Base-by-base conservation (phyloP, 768 basidiomycete species). In the Asterophora parasitica region DNA sequence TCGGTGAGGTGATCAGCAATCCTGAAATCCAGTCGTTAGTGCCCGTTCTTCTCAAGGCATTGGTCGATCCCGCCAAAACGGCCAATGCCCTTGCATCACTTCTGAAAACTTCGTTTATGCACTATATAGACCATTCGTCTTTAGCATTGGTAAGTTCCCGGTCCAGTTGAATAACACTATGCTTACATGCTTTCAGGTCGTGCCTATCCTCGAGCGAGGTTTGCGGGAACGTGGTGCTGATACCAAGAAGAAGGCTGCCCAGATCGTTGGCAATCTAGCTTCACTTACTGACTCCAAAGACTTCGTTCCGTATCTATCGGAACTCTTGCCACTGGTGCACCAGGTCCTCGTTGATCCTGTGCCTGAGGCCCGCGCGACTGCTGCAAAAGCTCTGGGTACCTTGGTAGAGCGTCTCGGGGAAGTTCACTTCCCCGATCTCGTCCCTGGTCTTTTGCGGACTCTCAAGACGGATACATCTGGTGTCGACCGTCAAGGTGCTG, bases 321-420 rank as follows among this genome's bases (percentile, higher is more conserved):
- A 83, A 31, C 78, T 98, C 15, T 70, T 98, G 32, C 96, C 96
- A 0, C 74, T 96, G 65, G 88, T 99, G 0, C 93, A 96, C 58
- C 69, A 82, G 15, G 95, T 98, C 12, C 79, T 99, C 7, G 85
- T 94, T 34, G 96, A 99, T 57, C 96, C 96, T 20, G 96, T 98
- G 1, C 96, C 96, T 2, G 96, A 98, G 66, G 95, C 96, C 4
- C 81, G 96, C 46, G 94, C 93, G 1, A 97, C 95, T 0, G 96
- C 96, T 6, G 94, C 95, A 9, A 98, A 98, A 69, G 87, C 95
- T 0, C 76, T 99, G 11, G 95, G 96, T 7, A 91, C 92, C 0
- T 78, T 99, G n/a, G 91, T 99, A 16, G 95, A 98, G 61, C 86
- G 96, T 23, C 72, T 99, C 12, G 96, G 96, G 44, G 96, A 98